Percentiles rank a stretch among this genome's conserved stretches.
phyloP scores from a whole-genome alignment of 169 alveolate genomes.

The Plasmodium inui region DNA sequence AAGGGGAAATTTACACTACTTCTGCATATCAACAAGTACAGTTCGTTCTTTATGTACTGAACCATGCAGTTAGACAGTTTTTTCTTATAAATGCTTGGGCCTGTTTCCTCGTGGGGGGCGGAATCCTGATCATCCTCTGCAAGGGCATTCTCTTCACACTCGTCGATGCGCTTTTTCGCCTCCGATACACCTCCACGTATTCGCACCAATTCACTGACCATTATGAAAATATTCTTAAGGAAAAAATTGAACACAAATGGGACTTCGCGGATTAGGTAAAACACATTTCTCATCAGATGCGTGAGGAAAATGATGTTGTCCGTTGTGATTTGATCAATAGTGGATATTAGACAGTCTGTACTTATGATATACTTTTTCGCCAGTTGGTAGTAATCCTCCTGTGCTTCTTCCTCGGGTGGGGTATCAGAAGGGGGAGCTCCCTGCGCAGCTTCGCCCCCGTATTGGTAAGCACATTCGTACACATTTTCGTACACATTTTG shows the following conservation, averaged over 20 bases:
- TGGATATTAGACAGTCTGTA: background rate
- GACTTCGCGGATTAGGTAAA: slow-evolving; percentile 34
- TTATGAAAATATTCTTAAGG: slow-evolving; percentile 14
- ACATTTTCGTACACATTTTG: background rate
- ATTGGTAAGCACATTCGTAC: background rate
- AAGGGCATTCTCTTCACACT: background rate
- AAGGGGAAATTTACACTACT: slow-evolving; percentile 27
- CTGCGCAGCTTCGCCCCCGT: background rate
- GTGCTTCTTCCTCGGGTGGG: background rate
- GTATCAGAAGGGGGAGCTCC: background rate
- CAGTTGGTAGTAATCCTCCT: background rate
- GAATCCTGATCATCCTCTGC: background rate
- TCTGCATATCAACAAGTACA: slow-evolving; percentile 38
- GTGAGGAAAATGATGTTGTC: slow-evolving; percentile 60
- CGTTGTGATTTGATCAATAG: slow-evolving; percentile 16
- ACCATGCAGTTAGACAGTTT: slow-evolving; percentile 24
- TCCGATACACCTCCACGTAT: background rate
- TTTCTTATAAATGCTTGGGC: background rate
- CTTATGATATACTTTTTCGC: background rate
- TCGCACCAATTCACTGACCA: slow-evolving; percentile 22
- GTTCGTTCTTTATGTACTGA: slow-evolving; percentile 44
- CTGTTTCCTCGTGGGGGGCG: background rate
- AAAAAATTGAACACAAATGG: slow-evolving; percentile 63
- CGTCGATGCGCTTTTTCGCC: background rate
- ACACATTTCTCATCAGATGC: slow-evolving; percentile 42